phyloP scores from a whole-genome alignment of 1,284 basidiomycete genomes.

The Sphaerobolus stellatus region DNA sequence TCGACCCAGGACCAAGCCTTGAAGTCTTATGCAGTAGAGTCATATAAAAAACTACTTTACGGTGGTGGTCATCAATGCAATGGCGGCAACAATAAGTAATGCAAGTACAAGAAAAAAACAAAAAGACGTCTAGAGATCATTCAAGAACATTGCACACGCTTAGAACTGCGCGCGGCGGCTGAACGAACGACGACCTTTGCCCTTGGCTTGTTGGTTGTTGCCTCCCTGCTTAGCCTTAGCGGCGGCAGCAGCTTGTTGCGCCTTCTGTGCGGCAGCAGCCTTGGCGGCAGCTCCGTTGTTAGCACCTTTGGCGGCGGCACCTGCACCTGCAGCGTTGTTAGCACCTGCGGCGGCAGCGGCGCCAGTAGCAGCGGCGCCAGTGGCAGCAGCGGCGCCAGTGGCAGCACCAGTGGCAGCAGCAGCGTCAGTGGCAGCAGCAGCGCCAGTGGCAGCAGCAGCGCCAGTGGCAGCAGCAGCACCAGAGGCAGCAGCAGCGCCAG shows the following conservation, averaged over 20 bases:
- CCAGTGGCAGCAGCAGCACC: neutral
- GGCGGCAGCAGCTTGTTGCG: no score
- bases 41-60: no score
- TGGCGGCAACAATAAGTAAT: no score
- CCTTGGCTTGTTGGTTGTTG: neutral
- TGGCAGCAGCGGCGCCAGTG: neutral
- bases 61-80: no score
- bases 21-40: no score
- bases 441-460: slow-evolving; percentile 5
- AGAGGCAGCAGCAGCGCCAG: neutral
- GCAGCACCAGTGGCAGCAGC: neutral
- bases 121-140: no score
- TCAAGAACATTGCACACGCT: no score
- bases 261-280: neutral
- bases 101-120: no score
- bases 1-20: no score
- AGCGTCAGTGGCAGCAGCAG: neutral
- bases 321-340: neutral
- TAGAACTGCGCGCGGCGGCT: neutral
- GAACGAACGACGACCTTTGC: slow-evolving; percentile 1
- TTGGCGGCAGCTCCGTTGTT: neutral
- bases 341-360: neutral
- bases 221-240: neutral
- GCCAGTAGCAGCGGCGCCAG: neutral
- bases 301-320: neutral